Conservation (phyloP, 2,329 filamentous ascomycete genomes). For the Talaromyces sp. region DNA sequence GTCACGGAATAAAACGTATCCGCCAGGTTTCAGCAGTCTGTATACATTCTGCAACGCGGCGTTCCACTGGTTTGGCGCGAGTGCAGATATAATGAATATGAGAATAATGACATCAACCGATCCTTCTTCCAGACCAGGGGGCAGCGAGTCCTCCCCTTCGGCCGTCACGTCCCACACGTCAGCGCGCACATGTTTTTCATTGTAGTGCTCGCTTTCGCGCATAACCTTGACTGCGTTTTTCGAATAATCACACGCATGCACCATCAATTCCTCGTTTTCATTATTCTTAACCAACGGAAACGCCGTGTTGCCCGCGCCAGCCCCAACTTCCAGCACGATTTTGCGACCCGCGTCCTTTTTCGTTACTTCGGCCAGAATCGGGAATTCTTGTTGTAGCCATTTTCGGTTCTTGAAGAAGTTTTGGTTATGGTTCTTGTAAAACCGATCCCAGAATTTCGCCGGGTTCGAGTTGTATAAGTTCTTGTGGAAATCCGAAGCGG, state of each 20-base stretch:
- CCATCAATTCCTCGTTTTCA: constrained; percentile 71
- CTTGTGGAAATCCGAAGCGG: constrained; percentile 91
- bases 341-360: constrained; percentile 62
- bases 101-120: constrained; percentile 87
- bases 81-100: constrained; percentile 95
- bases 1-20: constrained; percentile 91
- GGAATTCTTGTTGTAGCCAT: constrained; percentile 95
- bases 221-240: constrained; percentile 94
- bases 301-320: constrained; percentile 92
- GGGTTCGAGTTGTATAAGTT: constrained; percentile 82
- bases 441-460: constrained; percentile 95
- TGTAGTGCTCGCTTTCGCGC: constrained; percentile 71
- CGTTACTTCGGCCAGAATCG: constrained; percentile 73
- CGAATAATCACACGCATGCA: constrained; percentile 95
- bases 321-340: constrained; percentile 82
- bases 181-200: constrained; percentile 67
- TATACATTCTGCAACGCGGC: constrained; percentile 76
- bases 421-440: constrained; percentile 94
- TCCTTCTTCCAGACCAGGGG: constrained; percentile 69
- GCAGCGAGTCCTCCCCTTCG: constrained; percentile 50
- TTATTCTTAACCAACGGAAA: constrained; percentile 86
- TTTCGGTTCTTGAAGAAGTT: constrained; percentile 99
- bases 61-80: constrained; percentile 79
- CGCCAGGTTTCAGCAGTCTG: constrained; percentile 80
- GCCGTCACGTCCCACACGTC: constrained; percentile 91